Base-by-base conservation (phyloP, 805 yeast genomes). In the Wickerhamiella shivajii region DNA sequence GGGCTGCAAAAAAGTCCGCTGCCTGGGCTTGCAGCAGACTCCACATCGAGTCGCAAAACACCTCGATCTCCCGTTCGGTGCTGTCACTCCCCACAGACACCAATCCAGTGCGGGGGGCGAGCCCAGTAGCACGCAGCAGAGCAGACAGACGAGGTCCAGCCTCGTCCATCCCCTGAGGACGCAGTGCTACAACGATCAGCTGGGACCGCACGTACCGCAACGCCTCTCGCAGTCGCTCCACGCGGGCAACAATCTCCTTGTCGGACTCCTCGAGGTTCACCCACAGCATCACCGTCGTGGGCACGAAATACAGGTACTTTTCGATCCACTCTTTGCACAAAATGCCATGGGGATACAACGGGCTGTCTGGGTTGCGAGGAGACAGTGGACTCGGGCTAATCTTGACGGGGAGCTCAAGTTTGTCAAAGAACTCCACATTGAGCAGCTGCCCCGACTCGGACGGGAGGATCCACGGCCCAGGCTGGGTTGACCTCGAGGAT, bases 311-410 rank as follows among this genome's bases (percentile, higher is more conserved):
- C 18, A 55, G 52, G 44, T 72, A 69, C 44, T 70, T 72, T 22
- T 60, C 57, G 10, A 71, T 38, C 81, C 80, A 74, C 17, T 64
- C 54, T 1, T 47, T 41, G 2, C 66, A 57, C 19, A 69, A 44
- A 1, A 69, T 41, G 0, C 64, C 61, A 22, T 60, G 53, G 1
- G 69, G 66, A 40, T 49, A 61, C 19, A 61, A 36, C 1, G 49
- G 44, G 1, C 67, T 56, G 3, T 53, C 52, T n/a, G 56, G 54
- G 31, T 61, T 57, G 30, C 59, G 53, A 2, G 75, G 74, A 0
- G 74, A 68, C 8, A 59, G 38, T 5, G 43, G 40, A 2, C 61
- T 52, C 13, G 57, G 57, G 10, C 24, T 29, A 11, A 15, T 11
- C 13, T 31, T 31, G 15, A 19, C 21, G 7, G 34, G 34, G 4